These are phyloP conservation scores for Aspergillus sp. DNA, from an alignment of 2,329 filamentous ascomycete species.

Conservation along the genomic window DNA sequence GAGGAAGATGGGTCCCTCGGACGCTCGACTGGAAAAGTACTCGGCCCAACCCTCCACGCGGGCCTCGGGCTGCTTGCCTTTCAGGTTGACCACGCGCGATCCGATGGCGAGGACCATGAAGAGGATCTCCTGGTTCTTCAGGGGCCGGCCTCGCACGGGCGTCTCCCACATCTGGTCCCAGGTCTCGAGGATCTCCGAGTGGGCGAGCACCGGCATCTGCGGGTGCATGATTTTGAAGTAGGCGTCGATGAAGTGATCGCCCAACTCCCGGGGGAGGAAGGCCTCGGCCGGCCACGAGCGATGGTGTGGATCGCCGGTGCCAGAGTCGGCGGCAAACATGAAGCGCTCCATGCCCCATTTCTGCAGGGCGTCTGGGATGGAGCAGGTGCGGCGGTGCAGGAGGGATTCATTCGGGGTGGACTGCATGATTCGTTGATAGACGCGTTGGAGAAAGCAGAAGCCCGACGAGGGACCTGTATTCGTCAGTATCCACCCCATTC, in stretches of 20 bases:
- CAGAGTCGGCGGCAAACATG: conserved; percentile 12
- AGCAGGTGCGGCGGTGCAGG: conserved; percentile 5
- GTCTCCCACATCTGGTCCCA: conserved; percentile 16
- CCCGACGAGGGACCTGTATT: conserved; percentile 14
- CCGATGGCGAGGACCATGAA: conserved; percentile 16
- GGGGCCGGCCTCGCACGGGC: conserved; percentile 3
- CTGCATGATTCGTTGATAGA: conserved; percentile 15
- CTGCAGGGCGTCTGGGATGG: conserved; percentile 9
- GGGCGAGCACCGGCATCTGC: conserved; percentile 11
- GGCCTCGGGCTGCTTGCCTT: conserved; percentile 6
- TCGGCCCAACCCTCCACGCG: conserved; percentile 12
- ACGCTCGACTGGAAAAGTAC: conserved; percentile 10
- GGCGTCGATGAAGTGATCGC: conserved; percentile 12
- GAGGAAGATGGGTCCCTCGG: conserved; percentile 11
- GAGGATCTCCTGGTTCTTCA: conserved; percentile 13
- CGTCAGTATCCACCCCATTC: background rate
- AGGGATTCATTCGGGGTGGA: conserved; percentile 6
- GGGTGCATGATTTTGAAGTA: conserved; percentile 15
- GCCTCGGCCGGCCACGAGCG: conserved; percentile 6
- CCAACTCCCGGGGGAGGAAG: conserved; percentile 7
- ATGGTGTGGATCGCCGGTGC: conserved; percentile 1
- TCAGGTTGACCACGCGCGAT: conserved; percentile 7
- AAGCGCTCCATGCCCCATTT: conserved; percentile 15
- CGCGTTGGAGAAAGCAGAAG: conserved; percentile 14
- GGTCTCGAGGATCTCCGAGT: conserved; percentile 10